These are phyloP conservation scores for Gyromitra esculenta DNA, from an alignment of 2,329 filamentous ascomycete genomes.

Conservation along the genomic window DNA sequence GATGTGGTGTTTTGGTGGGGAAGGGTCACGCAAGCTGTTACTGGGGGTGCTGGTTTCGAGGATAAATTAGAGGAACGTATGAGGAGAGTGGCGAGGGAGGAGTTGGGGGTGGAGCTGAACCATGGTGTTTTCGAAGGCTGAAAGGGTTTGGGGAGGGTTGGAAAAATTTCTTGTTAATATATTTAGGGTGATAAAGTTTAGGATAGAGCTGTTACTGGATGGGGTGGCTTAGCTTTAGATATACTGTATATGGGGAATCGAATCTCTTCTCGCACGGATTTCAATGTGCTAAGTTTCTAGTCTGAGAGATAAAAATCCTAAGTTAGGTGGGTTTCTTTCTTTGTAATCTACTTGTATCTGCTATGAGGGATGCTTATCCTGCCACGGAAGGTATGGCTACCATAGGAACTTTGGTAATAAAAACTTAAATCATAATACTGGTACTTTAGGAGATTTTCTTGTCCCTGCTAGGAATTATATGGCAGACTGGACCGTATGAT, in stretches of 20 bases:
- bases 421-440: no score
- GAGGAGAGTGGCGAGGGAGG: conserved; percentile 84
- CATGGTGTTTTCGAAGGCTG: conserved; percentile 44
- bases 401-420: no score
- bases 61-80: conserved; percentile 90
- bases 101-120: conserved; percentile 82
- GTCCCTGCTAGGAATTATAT: no score
- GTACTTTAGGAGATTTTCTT: no score
- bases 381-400: no score
- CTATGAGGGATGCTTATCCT: no score
- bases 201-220: conserved; percentile 5
- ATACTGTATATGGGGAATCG: neutral
- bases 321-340: neutral
- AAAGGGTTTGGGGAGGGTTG: neutral
- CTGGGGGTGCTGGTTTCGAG: conserved; percentile 85
- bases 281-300: neutral
- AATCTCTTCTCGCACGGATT: neutral
- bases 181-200: neutral
- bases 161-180: neutral
- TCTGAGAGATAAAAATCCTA: neutral
- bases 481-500: no score
- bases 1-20: conserved; percentile 86
- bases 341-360: no score
- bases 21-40: conserved; percentile 79
- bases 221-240: neutral